phyloP scores from a whole-genome alignment of 1,139 yeast genomes.

The Sugiyamaella castrensis region DNA sequence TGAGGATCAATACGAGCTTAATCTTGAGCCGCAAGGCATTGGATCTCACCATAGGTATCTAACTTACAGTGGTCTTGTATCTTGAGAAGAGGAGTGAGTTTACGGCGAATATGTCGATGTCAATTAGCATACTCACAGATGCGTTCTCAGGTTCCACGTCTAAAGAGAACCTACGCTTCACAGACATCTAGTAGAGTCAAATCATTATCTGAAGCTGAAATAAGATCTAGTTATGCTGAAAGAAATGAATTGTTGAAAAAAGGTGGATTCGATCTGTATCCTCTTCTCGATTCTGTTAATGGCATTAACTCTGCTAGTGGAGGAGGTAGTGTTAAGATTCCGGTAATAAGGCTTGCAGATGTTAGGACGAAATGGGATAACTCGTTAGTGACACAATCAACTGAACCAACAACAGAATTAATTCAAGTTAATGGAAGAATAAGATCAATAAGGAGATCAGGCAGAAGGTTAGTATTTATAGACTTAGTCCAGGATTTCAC shows the following conservation, averaged over 20 bases:
- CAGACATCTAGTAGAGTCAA: not conserved
- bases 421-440: conserved; percentile 55
- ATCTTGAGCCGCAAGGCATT: too few species aligned
- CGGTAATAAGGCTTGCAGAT: conserved; percentile 24
- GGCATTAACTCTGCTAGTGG: conserved; percentile 19
- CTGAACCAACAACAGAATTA: conserved; percentile 14
- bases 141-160: too few species aligned
- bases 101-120: too few species aligned
- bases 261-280: conserved; percentile 12
- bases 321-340: conserved; percentile 16
- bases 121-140: too few species aligned
- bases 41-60: too few species aligned
- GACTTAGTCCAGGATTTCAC: conserved; percentile 60
- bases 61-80: not conserved
- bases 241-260: conserved; percentile 34
- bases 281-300: not conserved
- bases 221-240: conserved; percentile 43
- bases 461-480: conserved; percentile 63
- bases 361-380: conserved; percentile 23
- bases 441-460: conserved; percentile 54
- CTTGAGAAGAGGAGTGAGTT: conserved; percentile 12
- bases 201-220: conserved; percentile 30
- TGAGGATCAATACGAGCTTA: conserved; percentile 10
- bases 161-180: too few species aligned
- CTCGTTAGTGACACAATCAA: conserved; percentile 16